Base-by-base conservation (phyloP, 345 rosid species). In the Brassica nigra region DNA sequence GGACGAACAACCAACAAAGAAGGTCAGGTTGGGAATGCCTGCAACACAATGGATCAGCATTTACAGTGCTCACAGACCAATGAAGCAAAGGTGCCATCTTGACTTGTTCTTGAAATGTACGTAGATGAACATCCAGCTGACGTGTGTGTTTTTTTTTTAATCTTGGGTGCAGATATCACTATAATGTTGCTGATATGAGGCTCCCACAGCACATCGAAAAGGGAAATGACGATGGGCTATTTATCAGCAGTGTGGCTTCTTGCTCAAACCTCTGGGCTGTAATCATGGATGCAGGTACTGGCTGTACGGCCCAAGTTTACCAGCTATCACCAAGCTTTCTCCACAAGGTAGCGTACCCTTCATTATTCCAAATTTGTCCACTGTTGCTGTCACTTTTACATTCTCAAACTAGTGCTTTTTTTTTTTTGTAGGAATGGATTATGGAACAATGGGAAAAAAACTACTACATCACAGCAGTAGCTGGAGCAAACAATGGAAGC, bases 361-460 rank as follows among this genome's bases (percentile, higher is more conserved):
- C 71, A 78, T 47, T 15, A 62, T 52, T 70, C 30, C 52, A 69
- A 63, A 64, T 16, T 62, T 54, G 3, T 37, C 8, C 57, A 52
- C 57, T n/a, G 57, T 52, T 52, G 0, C 20, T 5, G 18, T 64
- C 72, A 74, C 62, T 55, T 64, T 47, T 70, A 58, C 20, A 33
- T 52, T 52, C 57, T 52, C 57, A 18, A 5, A 52, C 75, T 66
- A 76, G 15, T 52, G 57, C 39, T 6, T 34, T 34, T 31, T 31
- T 31, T 34, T 34, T 34, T 7, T 23, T 23, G 8, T 76, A 93
- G 98, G 98, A 95, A 79, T 95, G 99, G 98, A 93, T 95, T 72
- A 88, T 95, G 96, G 98, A 95, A 78, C 97, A 95, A 61, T 95
- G 98, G 99, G 98, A 95, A 79, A 95, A 89, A 80, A 95, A 89